Evolutionary conservation across 129 eudicot genomes (phyloP).

Genomic region (Centrapalus pauciflorus): DNA sequence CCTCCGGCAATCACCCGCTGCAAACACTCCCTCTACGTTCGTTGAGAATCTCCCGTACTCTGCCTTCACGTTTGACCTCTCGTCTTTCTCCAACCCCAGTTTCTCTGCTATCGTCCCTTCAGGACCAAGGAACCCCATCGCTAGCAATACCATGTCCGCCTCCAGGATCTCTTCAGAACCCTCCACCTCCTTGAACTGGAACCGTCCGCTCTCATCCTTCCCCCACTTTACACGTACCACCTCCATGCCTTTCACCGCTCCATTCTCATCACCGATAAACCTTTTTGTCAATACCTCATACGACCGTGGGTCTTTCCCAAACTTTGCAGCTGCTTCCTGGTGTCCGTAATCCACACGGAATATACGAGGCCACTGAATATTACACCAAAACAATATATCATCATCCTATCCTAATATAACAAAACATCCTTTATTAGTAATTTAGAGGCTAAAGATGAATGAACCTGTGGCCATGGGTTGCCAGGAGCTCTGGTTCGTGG

Average conservation of each 20-base stretch:
- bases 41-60: conserved; percentile 86
- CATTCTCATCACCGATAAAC: conserved; percentile 84
- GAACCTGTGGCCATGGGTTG: conserved; percentile 99
- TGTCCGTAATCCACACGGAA: conserved; percentile 99
- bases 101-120: conserved; percentile 83
- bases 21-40: conserved; percentile 80
- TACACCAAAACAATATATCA: too few species aligned
- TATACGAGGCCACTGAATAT: conserved; percentile 95
- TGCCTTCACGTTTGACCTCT: conserved; percentile 88
- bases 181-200: conserved; percentile 90
- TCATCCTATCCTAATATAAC: too few species aligned
- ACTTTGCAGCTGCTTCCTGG: conserved; percentile 88
- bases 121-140: conserved; percentile 99
- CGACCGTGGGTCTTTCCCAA: conserved; percentile 91
- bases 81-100: conserved; percentile 80
- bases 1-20: conserved; percentile 95
- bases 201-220: conserved; percentile 87
- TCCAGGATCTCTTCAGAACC: conserved; percentile 81
- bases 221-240: conserved; percentile 79
- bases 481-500: conserved; percentile 89
- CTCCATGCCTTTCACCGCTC: conserved; percentile 78
- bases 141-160: conserved; percentile 83
- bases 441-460: not conserved
- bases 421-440: not conserved
- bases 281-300: conserved; percentile 91